Conservation (phyloP, 1,139 yeast species). For the Debaryomycetaceae sp. region DNA sequence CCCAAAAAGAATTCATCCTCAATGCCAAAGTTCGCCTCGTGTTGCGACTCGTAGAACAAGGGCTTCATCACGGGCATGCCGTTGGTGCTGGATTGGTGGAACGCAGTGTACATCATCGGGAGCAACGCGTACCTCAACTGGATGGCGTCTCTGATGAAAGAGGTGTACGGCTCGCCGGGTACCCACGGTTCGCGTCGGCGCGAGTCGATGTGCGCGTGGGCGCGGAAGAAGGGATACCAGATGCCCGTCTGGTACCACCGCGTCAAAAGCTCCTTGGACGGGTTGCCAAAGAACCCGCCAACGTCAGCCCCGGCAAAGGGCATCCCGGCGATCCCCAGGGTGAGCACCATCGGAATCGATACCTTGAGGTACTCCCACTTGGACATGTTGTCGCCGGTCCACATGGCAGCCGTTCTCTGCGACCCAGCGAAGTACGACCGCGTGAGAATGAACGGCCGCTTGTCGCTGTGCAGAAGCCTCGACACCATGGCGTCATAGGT, state of each 20-base stretch:
- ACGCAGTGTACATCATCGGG: constrained; percentile 80
- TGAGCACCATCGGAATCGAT: constrained; percentile 84
- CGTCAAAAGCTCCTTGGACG: constrained; percentile 69
- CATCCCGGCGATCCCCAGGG: constrained; percentile 79
- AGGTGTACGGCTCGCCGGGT: constrained; percentile 70
- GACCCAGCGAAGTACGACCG: constrained; percentile 88
- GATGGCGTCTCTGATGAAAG: constrained; percentile 65
- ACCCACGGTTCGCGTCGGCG: constrained; percentile 92
- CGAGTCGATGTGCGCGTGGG: constrained; percentile 93
- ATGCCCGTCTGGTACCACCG: constrained; percentile 97
- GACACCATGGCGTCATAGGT: constrained; percentile 63
- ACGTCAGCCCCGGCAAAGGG: constrained; percentile 97
- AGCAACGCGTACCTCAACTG: constrained; percentile 68
- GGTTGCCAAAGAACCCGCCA: constrained; percentile 94
- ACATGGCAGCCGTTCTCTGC: constrained; percentile 86
- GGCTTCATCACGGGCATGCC: constrained; percentile 81
- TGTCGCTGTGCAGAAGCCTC: constrained; percentile 41
- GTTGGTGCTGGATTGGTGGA: constrained; percentile 52
- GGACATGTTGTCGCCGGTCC: constrained; percentile 98
- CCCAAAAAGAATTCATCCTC: constrained; percentile 88
- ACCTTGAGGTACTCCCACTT: constrained; percentile 81
- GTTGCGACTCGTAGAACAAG: constrained; percentile 56
- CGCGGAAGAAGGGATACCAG: constrained; percentile 95
- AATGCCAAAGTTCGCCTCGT: constrained; percentile 46
- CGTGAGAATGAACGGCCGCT: constrained; percentile 87